Evolutionary conservation across 371 early-diverging fungal species (phyloP), one percentile per base, ranked within the genome.

Genomic region (Entomophthora muscae): DNA sequence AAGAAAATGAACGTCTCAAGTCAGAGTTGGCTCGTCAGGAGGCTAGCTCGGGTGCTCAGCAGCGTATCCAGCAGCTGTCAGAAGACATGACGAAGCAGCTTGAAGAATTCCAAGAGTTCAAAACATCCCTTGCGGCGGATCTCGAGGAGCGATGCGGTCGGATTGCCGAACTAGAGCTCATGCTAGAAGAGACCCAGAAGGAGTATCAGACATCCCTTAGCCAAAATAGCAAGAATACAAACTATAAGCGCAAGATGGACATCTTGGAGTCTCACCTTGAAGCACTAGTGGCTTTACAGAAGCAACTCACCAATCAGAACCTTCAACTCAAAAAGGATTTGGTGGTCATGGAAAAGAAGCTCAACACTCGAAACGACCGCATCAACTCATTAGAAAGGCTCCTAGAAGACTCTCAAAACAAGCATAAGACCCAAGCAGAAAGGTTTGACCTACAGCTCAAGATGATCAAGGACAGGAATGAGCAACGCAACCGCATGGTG

Each of bases 241-340:
- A 83, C 7, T 89, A 92, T 66, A 89, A 86, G 72, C 83, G 90
- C 77, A 92, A 93, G 78, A 89, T 94, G 90, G 87, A 88, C 24
- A 85, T 93, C 72, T 76, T 97, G 65, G 96, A 97, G 70, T 83
- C 90, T 66, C 93, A 94, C 70, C 75, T 95, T 51, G 92, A 95
- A 66, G 94, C 94, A 71, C 81, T 97, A 53, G 91, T 60, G 26
- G 75, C 77, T 64, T 90, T 94, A 52, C 95, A 95, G 70, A 89
- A 90, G 77, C 89, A 88, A 76, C 83, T 95, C 54, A 92, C 94
- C 7, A 90, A 90, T 67, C 93, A 93, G 70, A 97, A 97, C 78
- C 75, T 88, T 3, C 83, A 83, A 3, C 75, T 95, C 59, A 95
- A 95, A 79, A 94, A 93, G 78, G 88, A 93, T 70, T 78, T 87